A percentile compares a stretch with the other conserved stretches of the same genome.
Evolutionary conservation across 306 rosid genomes (phyloP).

Genomic region (Cyclanthera cordifolia): DNA sequence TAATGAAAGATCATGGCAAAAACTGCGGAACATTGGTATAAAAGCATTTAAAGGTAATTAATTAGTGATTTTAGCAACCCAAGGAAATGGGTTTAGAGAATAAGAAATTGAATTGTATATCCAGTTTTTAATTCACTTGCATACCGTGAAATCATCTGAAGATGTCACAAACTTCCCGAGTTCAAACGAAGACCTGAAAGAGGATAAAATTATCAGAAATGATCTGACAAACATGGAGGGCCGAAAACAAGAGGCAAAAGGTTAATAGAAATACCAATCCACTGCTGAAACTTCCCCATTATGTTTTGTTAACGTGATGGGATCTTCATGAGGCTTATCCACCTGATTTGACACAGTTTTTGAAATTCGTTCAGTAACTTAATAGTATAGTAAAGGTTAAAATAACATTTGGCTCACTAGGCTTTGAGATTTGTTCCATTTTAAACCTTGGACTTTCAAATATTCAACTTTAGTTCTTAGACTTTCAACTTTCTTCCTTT

Average conservation of each 20-base stretch:
- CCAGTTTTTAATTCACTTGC: conserved; percentile 6
- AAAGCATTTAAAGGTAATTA: neutral
- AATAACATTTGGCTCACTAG: no score
- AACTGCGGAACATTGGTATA: neutral
- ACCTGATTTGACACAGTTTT: conserved; percentile 41
- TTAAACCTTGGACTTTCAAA: no score
- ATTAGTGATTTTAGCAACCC: neutral
- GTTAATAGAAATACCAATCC: conserved; percentile 51
- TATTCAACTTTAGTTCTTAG: no score
- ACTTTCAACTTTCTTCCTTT: no score
- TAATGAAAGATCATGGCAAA: neutral
- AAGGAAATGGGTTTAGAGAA: neutral
- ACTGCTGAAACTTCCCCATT: conserved; percentile 79
- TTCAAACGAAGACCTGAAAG: conserved; percentile 56
- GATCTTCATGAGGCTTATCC: conserved; percentile 47
- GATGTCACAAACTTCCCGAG: conserved; percentile 66
- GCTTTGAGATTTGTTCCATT: no score
- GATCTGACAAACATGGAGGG: neutral
- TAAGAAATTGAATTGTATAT: neutral
- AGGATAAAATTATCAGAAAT: neutral
- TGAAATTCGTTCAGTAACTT: conserved; percentile 10
- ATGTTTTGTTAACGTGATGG: conserved; percentile 47
- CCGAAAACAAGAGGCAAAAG: neutral
- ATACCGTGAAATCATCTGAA: conserved; percentile 85
- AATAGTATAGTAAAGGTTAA: no score